A percentile compares a stretch with the other conserved stretches of the same genome.
Conservation (phyloP, 2,329 filamentous ascomycete genomes). For the Ambrosiella beaveri region DNA sequence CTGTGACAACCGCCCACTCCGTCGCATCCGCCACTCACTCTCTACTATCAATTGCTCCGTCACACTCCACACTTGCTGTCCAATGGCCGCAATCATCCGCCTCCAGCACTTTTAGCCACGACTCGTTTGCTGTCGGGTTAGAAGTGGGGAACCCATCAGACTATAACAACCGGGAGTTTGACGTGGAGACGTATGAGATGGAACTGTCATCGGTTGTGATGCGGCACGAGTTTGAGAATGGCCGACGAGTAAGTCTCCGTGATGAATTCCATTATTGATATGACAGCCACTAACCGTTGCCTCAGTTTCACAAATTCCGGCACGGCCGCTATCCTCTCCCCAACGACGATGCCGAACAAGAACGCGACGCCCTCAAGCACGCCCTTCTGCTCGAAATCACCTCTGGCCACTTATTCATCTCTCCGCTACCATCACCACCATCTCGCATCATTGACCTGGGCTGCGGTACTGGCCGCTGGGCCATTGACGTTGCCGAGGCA, state of each 20-base stretch:
- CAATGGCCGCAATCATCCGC: not conserved
- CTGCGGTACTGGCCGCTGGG: slow-evolving; percentile 35
- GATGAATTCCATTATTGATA: not conserved
- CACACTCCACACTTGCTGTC: slow-evolving; percentile 1
- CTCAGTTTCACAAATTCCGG: slow-evolving; percentile 26
- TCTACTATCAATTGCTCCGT: not conserved
- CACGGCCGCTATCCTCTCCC: slow-evolving; percentile 29
- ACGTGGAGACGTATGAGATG: slow-evolving; percentile 20
- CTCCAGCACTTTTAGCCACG: not conserved
- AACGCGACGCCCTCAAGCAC: slow-evolving; percentile 29
- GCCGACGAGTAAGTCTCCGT: slow-evolving; percentile 12
- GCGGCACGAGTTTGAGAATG: slow-evolving; percentile 13
- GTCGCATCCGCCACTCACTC: not conserved
- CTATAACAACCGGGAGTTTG: slow-evolving; percentile 14
- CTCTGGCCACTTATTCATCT: slow-evolving; percentile 23
- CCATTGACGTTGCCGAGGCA: slow-evolving; percentile 30
- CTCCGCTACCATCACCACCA: slow-evolving; percentile 24
- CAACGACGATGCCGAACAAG: slow-evolving; percentile 29
- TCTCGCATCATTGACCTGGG: slow-evolving; percentile 31
- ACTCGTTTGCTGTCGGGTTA: slow-evolving; percentile 3
- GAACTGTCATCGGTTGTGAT: slow-evolving; percentile 11
- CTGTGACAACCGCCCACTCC: not conserved
- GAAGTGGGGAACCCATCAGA: slow-evolving; percentile 10
- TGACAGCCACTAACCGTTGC: not conserved
- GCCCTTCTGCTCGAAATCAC: slow-evolving; percentile 28